Base-by-base conservation (phyloP, 805 yeast genomes). In the Pichia exigua region DNA sequence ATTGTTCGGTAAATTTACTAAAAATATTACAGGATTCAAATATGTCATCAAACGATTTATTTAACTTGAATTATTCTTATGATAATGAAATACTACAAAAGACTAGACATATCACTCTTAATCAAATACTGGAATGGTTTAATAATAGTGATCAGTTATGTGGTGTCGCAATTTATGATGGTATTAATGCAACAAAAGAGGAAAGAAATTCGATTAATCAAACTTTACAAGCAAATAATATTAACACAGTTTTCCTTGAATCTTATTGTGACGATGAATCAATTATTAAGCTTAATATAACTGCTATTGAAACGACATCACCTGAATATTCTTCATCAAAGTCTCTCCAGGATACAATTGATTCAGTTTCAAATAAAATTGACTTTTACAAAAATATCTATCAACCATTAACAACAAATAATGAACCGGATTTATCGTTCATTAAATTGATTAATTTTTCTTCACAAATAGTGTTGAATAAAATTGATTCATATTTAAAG, bases 171-270 rank as follows among this genome's bases (percentile, higher is more conserved):
- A 87, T 94, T 8, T 73, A 92, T 52, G 99, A 94, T 68, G 97
- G 97, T 26, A 89, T 97, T 2, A 91, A 92, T 67, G 83, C 90
- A 39, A 90, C 97, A 4, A 72, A 76, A 53, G 79, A 75, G 45
- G 78, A 95, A 61, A 76, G 99, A 59, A 73, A 73, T 26, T 72
- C 77, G 73, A 78, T 92, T 48, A 71, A 83, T 55, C 66, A 65
- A 21, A 69, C 76, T 57, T 72, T 85, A 50, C 71, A 85, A 39
- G 77, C 77, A 54, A 77, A 85, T 61, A 75, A 75, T 43, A 83
- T 94, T 52, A 92, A 88, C 65, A 95, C 98, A 1, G 81, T 94
- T 75, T 94, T 92, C 65, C 78, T 94, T 55, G 99, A 94, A 65
- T 85, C 95, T 63, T 87, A 83, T 78, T 91, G 97, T 67, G 85